Evolutionary conservation across 306 rosid genomes (phyloP).

Genomic region (Geum urbanum): DNA sequence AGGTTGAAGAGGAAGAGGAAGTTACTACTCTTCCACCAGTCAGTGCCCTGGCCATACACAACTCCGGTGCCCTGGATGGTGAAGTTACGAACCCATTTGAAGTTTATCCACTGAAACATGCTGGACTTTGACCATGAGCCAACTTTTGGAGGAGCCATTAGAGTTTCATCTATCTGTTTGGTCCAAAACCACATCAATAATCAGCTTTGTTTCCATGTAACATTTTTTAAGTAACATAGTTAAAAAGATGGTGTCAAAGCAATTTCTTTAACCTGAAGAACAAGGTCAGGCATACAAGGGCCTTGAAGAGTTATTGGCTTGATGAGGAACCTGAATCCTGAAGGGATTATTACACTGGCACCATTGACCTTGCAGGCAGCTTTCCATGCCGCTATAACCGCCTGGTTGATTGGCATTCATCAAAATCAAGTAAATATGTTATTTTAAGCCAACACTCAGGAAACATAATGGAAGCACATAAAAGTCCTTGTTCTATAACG

Average conservation of each 20-base stretch:
- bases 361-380: constrained; percentile 67
- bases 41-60: constrained; percentile 77
- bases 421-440: no score
- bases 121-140: constrained; percentile 71
- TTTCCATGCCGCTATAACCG: constrained; percentile 72
- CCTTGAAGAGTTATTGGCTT: constrained; percentile 72
- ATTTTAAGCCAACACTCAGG: no score
- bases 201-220: neutral
- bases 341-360: constrained; percentile 63
- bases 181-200: constrained; percentile 15
- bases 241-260: constrained; percentile 3
- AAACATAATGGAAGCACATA: no score
- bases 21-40: constrained; percentile 55
- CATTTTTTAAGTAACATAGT: neutral
- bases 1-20: constrained; percentile 14
- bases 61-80: constrained; percentile 78
- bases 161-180: constrained; percentile 76
- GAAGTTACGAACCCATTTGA: constrained; percentile 72
- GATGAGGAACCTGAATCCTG: constrained; percentile 53
- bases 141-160: constrained; percentile 65
- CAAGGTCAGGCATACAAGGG: constrained; percentile 73
- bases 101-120: constrained; percentile 79
- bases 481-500: neutral
- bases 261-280: constrained; percentile 58
- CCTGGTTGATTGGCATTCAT: constrained; percentile 53